Conservation (phyloP, 2,329 filamentous ascomycete species). For the Colletotrichum godetiae region DNA sequence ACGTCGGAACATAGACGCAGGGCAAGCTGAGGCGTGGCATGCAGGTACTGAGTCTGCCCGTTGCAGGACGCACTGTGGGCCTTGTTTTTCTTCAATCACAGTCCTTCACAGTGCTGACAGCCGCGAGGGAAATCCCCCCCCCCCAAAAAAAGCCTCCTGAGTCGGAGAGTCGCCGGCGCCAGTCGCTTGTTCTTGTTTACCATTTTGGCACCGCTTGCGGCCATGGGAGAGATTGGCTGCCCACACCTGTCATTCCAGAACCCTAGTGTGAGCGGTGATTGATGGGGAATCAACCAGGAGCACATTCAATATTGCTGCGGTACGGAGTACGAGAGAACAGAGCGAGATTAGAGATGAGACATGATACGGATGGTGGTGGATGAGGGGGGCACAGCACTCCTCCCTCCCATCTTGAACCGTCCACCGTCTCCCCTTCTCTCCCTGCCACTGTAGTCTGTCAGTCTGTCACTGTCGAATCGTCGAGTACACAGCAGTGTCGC, state of each 20-base stretch:
- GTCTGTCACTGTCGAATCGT: background rate
- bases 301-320: slow-evolving; percentile 13
- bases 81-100: slow-evolving; percentile 12
- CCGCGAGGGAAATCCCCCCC: background rate
- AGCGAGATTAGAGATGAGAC: slow-evolving; percentile 26
- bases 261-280: slow-evolving; percentile 17
- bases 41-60: slow-evolving; percentile 32
- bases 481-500: background rate
- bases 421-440: slow-evolving; percentile 5
- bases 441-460: background rate
- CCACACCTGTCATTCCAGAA: slow-evolving; percentile 34
- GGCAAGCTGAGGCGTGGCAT: slow-evolving; percentile 33
- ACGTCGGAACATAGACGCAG: slow-evolving; percentile 28
- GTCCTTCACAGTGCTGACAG: background rate
- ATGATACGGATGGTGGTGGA: background rate
- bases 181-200: slow-evolving; percentile 8
- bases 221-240: slow-evolving; percentile 29
- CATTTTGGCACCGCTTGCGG: slow-evolving; percentile 24
- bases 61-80: slow-evolving; percentile 24
- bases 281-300: slow-evolving; percentile 16
- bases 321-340: slow-evolving; percentile 21
- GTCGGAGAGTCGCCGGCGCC: background rate
- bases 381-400: background rate
- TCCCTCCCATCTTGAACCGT: background rate
- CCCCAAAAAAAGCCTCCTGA: slow-evolving; percentile 1